phyloP scores from a whole-genome alignment of 345 rosid species.

The Atalantia buxifolia region DNA sequence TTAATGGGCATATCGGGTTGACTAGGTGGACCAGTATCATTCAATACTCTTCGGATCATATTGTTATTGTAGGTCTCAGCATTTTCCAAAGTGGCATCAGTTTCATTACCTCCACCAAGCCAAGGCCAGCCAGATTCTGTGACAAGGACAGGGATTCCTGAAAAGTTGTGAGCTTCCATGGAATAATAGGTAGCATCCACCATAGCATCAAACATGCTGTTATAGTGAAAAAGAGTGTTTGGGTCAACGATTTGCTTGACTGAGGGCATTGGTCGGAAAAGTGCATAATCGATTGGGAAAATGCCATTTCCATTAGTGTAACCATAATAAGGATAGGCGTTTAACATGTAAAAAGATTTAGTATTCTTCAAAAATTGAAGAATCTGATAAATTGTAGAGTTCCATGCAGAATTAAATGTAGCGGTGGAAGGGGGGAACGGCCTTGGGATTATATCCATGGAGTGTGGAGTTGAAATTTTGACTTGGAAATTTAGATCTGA shows the following conservation, averaged over 20 bases:
- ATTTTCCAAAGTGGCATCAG: conserved; percentile 71
- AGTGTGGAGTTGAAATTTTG: conserved; percentile 82
- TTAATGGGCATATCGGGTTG: conserved; percentile 58
- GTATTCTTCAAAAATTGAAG: conserved; percentile 95
- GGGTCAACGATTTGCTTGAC: conserved; percentile 99
- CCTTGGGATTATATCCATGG: conserved; percentile 78
- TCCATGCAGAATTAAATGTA: conserved; percentile 68
- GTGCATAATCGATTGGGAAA: conserved; percentile 86
- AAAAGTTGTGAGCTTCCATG: conserved; percentile 60
- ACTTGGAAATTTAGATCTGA: conserved; percentile 69
- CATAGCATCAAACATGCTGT: conserved; percentile 98
- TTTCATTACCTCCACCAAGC: conserved; percentile 68
- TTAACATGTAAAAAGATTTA: conserved; percentile 76
- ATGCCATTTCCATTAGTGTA: conserved; percentile 83
- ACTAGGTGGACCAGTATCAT: conserved; percentile 92
- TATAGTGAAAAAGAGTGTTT: conserved; percentile 81
- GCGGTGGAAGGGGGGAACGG: conserved; percentile 96
- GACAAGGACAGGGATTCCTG: conserved; percentile 71
- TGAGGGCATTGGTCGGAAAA: conserved; percentile 61
- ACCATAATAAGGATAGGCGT: conserved; percentile 92
- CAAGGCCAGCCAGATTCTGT: conserved; percentile 99
- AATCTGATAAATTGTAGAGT: conserved; percentile 71
- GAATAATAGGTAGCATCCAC: conserved; percentile 97
- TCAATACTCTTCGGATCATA: conserved; percentile 69
- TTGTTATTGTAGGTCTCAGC: conserved; percentile 73